Conservation (phyloP, 495 filamentous ascomycete species). For the Neurospora cerealis region DNA sequence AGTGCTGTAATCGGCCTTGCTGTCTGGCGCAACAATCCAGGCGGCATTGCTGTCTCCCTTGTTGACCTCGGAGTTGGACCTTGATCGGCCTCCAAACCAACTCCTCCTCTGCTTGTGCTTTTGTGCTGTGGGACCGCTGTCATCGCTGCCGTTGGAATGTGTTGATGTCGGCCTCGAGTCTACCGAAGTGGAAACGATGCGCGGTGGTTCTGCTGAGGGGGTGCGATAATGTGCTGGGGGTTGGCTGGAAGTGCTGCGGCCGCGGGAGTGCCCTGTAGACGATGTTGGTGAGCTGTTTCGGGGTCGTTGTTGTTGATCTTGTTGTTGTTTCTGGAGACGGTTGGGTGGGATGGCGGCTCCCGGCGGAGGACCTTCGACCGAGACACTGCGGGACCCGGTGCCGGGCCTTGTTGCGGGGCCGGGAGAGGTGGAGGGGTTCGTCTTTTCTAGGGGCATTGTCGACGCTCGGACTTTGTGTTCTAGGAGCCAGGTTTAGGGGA, state of each 20-base stretch:
- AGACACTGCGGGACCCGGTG: background rate
- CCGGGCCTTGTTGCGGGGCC: background rate
- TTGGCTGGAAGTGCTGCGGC: background rate
- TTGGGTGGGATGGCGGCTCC: background rate
- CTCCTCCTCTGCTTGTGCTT: constrained; percentile 27
- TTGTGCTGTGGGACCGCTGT: constrained; percentile 18
- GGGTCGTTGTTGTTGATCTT: background rate
- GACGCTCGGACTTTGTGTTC: background rate
- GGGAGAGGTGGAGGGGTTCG: background rate
- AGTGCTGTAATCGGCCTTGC: constrained; percentile 53
- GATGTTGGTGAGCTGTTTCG: background rate
- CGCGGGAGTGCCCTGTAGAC: background rate
- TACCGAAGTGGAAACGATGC: background rate
- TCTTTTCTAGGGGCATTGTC: background rate
- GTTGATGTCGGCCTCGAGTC: constrained; percentile 14
- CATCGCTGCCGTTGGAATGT: constrained; percentile 16
- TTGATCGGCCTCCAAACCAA: constrained; percentile 35
- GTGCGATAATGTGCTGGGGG: background rate
- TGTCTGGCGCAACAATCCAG: constrained; percentile 52
- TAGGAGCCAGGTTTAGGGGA: background rate
- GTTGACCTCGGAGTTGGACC: constrained; percentile 27
- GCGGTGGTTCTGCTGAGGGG: background rate
- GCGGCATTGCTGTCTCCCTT: constrained; percentile 31
- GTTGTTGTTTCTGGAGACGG: background rate
- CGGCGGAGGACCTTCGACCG: background rate